These are phyloP conservation scores for Boletus vinaceobasis DNA, from an alignment of 768 basidiomycete genomes.

Conservation along the genomic window DNA sequence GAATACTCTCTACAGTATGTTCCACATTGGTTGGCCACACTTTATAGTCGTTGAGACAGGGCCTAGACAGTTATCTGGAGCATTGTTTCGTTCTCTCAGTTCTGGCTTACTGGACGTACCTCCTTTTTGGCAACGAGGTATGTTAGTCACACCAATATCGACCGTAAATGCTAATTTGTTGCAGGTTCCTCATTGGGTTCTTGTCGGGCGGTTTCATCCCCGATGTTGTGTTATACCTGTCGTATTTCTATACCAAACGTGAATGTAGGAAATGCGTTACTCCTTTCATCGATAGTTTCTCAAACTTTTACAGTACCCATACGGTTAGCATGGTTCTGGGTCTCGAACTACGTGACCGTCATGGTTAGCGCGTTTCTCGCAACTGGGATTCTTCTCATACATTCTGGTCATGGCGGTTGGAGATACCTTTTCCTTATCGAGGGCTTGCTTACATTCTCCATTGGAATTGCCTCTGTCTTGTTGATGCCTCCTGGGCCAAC, in stretches of 20 bases:
- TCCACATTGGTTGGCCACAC: background rate
- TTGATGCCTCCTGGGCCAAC: conserved; percentile 58
- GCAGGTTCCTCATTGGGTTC: conserved; percentile 52
- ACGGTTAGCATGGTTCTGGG: conserved; percentile 69
- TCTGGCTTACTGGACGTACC: conserved; percentile 50
- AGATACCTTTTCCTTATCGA: conserved; percentile 35
- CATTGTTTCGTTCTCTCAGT: conserved; percentile 53
- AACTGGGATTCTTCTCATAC: conserved; percentile 53
- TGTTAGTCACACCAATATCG: background rate
- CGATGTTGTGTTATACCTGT: conserved; percentile 30
- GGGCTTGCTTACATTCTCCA: conserved; percentile 43
- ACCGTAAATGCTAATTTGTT: background rate
- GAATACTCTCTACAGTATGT: conserved; percentile 53
- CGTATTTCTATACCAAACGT: conserved; percentile 1
- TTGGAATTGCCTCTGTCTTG: conserved; percentile 54
- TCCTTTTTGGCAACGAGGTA: conserved; percentile 56
- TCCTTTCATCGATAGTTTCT: background rate
- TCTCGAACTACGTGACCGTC: conserved; percentile 51
- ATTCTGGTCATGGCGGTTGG: background rate
- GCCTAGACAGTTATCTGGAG: conserved; percentile 55
- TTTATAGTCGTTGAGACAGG: background rate
- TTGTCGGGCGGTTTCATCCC: conserved; percentile 65
- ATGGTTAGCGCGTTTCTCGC: conserved; percentile 62
- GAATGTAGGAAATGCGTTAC: background rate
- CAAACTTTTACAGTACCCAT: conserved; percentile 1